Conservation (phyloP, 2,329 filamentous ascomycete species). For the Diaporthe australafricana region DNA sequence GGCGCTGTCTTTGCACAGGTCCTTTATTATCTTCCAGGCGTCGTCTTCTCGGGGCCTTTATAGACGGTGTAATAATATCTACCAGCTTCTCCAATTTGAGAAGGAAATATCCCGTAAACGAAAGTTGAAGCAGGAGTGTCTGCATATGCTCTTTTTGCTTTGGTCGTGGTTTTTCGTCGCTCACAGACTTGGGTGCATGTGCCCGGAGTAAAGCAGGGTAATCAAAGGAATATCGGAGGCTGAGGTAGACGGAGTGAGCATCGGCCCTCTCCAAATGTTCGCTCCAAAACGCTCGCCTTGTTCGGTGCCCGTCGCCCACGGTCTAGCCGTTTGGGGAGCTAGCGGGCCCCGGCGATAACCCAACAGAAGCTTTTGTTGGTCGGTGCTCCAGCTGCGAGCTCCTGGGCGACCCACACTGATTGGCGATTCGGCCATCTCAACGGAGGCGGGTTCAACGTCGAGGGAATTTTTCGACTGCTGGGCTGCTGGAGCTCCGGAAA, state of each 20-base stretch:
- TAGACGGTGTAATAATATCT: slow-evolving; percentile 24
- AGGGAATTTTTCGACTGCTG: slow-evolving; percentile 28
- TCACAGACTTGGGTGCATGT: neutral
- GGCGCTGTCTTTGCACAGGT: slow-evolving; percentile 1
- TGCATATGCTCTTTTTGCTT: neutral
- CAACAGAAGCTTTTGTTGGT: slow-evolving; percentile 37
- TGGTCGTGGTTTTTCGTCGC: neutral
- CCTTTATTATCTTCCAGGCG: neutral
- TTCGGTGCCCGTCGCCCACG: slow-evolving; percentile 36
- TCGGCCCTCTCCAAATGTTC: slow-evolving; percentile 1
- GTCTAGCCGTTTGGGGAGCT: slow-evolving; percentile 24
- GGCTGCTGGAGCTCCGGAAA: slow-evolving; percentile 26
- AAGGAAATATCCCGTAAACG: neutral
- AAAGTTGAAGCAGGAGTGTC: too few relatives aligned
- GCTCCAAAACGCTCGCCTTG: neutral
- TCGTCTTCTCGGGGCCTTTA: neutral
- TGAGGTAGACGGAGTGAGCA: neutral
- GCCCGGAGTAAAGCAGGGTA: neutral
- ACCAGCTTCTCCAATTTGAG: neutral
- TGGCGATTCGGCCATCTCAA: slow-evolving; percentile 33
- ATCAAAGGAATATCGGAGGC: neutral
- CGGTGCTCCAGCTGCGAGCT: slow-evolving; percentile 26
- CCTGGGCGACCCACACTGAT: slow-evolving; percentile 29
- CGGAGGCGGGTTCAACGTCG: slow-evolving; percentile 30
- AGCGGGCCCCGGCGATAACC: slow-evolving; percentile 27